Conservation (phyloP, 371 early-diverging fungal genomes). For the Mucor racemosus region DNA sequence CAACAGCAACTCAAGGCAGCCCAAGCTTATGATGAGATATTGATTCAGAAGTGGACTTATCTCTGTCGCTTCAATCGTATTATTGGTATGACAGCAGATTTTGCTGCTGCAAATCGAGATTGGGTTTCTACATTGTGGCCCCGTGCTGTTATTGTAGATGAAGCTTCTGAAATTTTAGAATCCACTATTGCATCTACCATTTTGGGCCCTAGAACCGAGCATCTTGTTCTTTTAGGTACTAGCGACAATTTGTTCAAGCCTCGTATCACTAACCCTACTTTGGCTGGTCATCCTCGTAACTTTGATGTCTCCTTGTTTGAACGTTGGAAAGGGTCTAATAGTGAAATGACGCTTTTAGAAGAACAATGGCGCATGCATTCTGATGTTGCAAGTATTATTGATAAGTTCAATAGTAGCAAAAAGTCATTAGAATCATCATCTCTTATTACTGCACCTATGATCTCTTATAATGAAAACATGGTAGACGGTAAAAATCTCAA, state of each 20-base stretch:
- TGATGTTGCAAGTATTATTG: conserved; percentile 22
- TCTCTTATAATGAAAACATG: conserved; percentile 28
- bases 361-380: conserved; percentile 54
- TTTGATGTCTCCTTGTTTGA: conserved; percentile 42
- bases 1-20: conserved; percentile 31
- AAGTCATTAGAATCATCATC: conserved; percentile 8
- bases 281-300: conserved; percentile 23
- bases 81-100: conserved; percentile 47
- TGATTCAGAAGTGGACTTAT: conserved; percentile 29
- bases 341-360: conserved; percentile 29
- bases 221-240: conserved; percentile 42
- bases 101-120: conserved; percentile 40
- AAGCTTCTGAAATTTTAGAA: conserved; percentile 39
- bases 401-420: conserved; percentile 25
- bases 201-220: conserved; percentile 37
- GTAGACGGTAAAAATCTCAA: conserved; percentile 15
- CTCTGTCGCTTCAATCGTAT: conserved; percentile 40
- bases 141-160: conserved; percentile 43
- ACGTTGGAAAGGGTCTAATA: conserved; percentile 41
- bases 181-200: conserved; percentile 25
- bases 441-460: conserved; percentile 28
- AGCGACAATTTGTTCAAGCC: conserved; percentile 20
- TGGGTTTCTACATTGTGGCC: conserved; percentile 37
- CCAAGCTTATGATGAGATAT: conserved; percentile 25
- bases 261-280: conserved; percentile 1